Evolutionary conservation across 768 basidiomycete genomes (phyloP).

Genomic region (Chalciporus pseudorubinellus): DNA sequence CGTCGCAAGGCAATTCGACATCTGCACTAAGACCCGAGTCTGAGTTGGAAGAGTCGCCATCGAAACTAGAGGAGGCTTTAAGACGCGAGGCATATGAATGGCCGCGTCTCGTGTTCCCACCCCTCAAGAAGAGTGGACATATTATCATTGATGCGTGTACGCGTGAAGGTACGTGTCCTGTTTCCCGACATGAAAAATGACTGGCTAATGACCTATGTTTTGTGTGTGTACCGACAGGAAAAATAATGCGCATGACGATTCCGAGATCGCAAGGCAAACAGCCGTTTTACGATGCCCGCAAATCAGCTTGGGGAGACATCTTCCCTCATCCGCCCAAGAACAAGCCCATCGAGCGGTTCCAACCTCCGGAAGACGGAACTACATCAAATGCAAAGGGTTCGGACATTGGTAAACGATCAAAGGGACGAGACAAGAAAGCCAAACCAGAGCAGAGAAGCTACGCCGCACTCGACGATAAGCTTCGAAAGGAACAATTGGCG

Average conservation of each 20-base stretch:
- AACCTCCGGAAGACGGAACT: conserved; percentile 29
- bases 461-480: conserved; percentile 30
- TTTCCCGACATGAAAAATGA: conserved; percentile 6
- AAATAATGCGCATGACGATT: conserved; percentile 88
- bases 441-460: conserved; percentile 23
- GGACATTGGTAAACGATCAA: conserved; percentile 56
- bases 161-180: conserved; percentile 54
- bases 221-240: conserved; percentile 47
- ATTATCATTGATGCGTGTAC: conserved; percentile 89
- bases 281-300: conserved; percentile 90
- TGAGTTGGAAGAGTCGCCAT: conserved; percentile 17
- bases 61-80: conserved; percentile 51
- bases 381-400: conserved; percentile 38
- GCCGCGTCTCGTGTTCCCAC: conserved; percentile 92
- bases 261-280: conserved; percentile 97
- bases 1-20: background rate
- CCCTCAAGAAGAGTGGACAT: conserved; percentile 88
- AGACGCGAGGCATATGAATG: conserved; percentile 78
- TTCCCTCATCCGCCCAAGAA: conserved; percentile 92
- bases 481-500: conserved; percentile 40
- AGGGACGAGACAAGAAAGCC: conserved; percentile 25
- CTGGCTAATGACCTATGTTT: background rate
- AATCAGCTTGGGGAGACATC: conserved; percentile 90
- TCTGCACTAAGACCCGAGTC: conserved; percentile 1
- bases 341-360: conserved; percentile 60